phyloP scores from a whole-genome alignment of 257 asterid genomes.

The Primulina tabacum region DNA sequence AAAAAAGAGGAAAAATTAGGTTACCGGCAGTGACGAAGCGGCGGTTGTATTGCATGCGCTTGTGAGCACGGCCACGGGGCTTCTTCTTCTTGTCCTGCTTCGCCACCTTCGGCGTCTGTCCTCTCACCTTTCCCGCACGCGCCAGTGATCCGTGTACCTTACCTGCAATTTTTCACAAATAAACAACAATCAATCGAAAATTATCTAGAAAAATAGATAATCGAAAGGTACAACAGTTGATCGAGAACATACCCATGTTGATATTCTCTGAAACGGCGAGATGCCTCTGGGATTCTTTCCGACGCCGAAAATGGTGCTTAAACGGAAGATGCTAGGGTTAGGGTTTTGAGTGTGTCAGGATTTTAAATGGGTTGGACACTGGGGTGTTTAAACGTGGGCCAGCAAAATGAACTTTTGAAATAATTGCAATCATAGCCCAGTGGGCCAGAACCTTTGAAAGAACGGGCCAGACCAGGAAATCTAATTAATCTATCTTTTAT shows the following conservation, averaged over 20 bases:
- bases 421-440: neutral
- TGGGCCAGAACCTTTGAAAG: neutral
- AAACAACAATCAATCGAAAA: neutral
- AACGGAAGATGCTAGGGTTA: neutral
- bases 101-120: constrained; percentile 85
- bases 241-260: constrained; percentile 21
- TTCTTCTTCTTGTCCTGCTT: constrained; percentile 90
- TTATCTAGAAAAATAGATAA: neutral
- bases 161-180: constrained; percentile 39
- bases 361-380: neutral
- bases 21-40: constrained; percentile 94
- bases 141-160: constrained; percentile 98
- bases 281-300: neutral
- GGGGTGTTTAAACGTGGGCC: neutral
- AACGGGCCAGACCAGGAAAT: no score
- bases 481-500: no score
- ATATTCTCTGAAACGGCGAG: neutral
- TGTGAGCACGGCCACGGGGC: constrained; percentile 93
- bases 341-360: neutral
- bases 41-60: constrained; percentile 85
- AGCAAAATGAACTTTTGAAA: neutral
- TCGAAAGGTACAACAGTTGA: neutral
- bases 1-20: neutral
- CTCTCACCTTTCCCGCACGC: constrained; percentile 93
- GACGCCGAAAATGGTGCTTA: neutral